phyloP scores from a whole-genome alignment of 306 rosid genomes.

The Vigna hirtella region DNA sequence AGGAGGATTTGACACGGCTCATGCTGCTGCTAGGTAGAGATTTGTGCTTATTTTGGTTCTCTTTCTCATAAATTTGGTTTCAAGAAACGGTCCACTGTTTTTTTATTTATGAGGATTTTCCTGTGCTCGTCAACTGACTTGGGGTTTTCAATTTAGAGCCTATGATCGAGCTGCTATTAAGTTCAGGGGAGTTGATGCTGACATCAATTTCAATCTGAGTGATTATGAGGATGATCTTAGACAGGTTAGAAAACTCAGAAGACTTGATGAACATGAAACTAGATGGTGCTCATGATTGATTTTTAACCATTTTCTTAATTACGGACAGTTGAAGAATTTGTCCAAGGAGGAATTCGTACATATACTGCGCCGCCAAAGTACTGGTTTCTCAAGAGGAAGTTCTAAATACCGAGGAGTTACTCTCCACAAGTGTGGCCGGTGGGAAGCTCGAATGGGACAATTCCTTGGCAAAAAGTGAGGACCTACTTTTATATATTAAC shows the following conservation, averaged over 20 bases:
- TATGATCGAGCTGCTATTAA: constrained; percentile 98
- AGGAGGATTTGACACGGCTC: constrained; percentile 99
- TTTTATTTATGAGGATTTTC: constrained; percentile 7
- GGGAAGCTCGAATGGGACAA: constrained; percentile 99
- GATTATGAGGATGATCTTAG: constrained; percentile 93
- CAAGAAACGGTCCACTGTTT: not conserved
- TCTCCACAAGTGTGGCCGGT: constrained; percentile 96
- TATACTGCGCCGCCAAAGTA: constrained; percentile 95
- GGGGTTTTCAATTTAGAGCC: constrained; percentile 61
- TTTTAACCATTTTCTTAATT: constrained; percentile 25
- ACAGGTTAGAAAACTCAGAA: constrained; percentile 62
- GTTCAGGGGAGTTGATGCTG: constrained; percentile 98
- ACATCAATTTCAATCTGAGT: constrained; percentile 83
- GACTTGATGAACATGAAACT: constrained; percentile 30
- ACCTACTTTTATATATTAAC: constrained; percentile 43
- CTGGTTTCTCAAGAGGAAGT: constrained; percentile 96
- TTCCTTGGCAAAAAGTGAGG: constrained; percentile 99
- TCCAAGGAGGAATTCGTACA: constrained; percentile 94
- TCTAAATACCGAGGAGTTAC: constrained; percentile 95
- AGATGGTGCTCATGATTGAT: not conserved
- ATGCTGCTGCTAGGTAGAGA: constrained; percentile 90
- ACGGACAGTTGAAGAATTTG: constrained; percentile 74
- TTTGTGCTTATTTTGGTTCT: not conserved
- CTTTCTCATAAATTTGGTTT: not conserved
- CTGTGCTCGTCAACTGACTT: constrained; percentile 29